Evolutionary conservation across 1,139 yeast genomes (phyloP), one percentile per base, ranked within the genome.

Genomic region (Candida anutae): DNA sequence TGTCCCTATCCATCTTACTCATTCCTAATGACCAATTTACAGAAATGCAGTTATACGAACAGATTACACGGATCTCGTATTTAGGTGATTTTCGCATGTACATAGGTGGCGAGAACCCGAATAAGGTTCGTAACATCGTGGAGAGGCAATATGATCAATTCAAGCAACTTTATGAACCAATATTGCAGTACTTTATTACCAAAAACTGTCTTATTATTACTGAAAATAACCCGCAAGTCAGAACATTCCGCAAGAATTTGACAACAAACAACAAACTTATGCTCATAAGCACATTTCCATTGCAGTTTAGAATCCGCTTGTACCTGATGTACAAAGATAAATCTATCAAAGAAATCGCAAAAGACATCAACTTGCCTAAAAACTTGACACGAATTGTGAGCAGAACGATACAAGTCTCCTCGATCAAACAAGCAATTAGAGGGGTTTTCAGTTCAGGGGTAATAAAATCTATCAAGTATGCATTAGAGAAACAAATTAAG

Each of bases 401-500:
- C 37, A 55, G 63, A 19, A 81, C 83, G 0, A 88, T 88, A 8
- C 62, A 70, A 17, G 57, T 64, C 41, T 82, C 94, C 9, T 82
- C 95, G 11, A 46, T 80, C 9, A 53, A 75, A 10, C 98, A 93
- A 53, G 75, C 85, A 17, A 42, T 76, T 13, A 87, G 88, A 49
- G 98, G 99, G 0, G 45, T 90, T 4, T 59, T 83, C 22, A 85
- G 94, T 3, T 95, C 97, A 1, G 98, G 99, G 1, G 32, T 84
- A 1, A 48, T 62, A 17, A 81, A 83, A 48, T 77, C 94, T 12
- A 49, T 75, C 26, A 71, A 67, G 39, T 90, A 90, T 53, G 90
- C 95, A 4, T 55, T 72, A 50, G 95, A 88, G 30, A 90, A 90
- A 54, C 68, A 55, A 21, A 30, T 46, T 22, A 58, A 58, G 32